phyloP scores from a whole-genome alignment of 768 basidiomycete genomes.

The Postia placenta region DNA sequence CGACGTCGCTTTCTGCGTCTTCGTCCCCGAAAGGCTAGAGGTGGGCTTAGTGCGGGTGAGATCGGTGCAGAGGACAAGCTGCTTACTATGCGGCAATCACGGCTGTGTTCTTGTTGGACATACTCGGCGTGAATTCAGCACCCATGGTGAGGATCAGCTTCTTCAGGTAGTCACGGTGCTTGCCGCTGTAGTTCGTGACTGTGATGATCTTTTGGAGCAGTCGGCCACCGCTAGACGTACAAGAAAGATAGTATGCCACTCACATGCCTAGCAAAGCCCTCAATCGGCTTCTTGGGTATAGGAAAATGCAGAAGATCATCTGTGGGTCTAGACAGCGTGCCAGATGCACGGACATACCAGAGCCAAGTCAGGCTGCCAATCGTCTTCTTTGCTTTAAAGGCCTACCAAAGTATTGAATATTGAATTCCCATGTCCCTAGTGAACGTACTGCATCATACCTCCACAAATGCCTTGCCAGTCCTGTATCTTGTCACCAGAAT shows the following conservation, averaged over 20 bases:
- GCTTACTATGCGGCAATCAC: slow-evolving; percentile 83
- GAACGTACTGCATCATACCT: slow-evolving; percentile 35
- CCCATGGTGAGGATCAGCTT: slow-evolving; percentile 74
- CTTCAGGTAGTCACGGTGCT: slow-evolving; percentile 83
- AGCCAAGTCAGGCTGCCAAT: slow-evolving; percentile 84
- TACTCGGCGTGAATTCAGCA: slow-evolving; percentile 73
- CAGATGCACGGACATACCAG: slow-evolving; percentile 67
- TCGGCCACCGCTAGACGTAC: background rate
- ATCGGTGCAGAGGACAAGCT: background rate
- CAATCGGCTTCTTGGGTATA: slow-evolving; percentile 53
- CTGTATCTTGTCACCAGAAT: slow-evolving; percentile 68
- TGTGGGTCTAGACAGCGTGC: slow-evolving; percentile 53
- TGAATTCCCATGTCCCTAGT: too few relatives aligned
- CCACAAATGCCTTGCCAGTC: slow-evolving; percentile 61
- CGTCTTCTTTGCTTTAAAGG: slow-evolving; percentile 47
- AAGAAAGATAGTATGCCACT: slow-evolving; percentile 23
- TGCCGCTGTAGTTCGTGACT: slow-evolving; percentile 85
- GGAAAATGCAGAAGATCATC: slow-evolving; percentile 86
- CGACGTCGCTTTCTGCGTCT: slow-evolving; percentile 64
- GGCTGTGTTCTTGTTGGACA: slow-evolving; percentile 71
- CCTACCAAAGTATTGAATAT: slow-evolving; percentile 35
- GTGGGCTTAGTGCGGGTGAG: background rate
- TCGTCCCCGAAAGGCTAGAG: slow-evolving; percentile 29
- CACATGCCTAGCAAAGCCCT: slow-evolving; percentile 57
- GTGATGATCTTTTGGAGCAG: slow-evolving; percentile 55